A percentile compares a stretch with the other conserved stretches of the same genome.
Evolutionary conservation across 352 stramenopile genomes (phyloP).

Genomic region (Phytophthora parvispora): DNA sequence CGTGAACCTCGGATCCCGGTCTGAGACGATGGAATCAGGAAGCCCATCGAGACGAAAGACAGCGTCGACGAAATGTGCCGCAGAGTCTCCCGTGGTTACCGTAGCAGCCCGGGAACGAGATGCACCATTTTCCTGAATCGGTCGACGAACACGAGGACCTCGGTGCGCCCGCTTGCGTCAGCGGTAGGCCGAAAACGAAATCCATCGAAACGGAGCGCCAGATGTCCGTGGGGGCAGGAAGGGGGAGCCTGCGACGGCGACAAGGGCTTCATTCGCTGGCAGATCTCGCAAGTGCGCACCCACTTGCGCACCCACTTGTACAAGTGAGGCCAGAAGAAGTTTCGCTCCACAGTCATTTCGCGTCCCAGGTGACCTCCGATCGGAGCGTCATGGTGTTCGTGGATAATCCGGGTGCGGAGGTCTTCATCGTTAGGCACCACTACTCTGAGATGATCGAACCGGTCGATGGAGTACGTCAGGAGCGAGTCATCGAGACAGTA

Average conservation of each 20-base stretch:
- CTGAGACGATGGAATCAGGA: background rate
- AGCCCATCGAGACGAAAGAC: background rate
- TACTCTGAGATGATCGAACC: background rate
- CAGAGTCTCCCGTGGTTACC: background rate
- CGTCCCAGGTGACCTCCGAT: too few species aligned
- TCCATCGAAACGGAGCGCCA: background rate
- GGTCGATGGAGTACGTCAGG: too few species aligned
- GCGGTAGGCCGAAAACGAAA: background rate
- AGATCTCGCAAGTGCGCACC: background rate
- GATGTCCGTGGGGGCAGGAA: background rate
- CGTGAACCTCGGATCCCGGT: background rate
- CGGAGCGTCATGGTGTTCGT: too few species aligned
- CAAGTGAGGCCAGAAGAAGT: background rate
- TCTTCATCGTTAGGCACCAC: background rate
- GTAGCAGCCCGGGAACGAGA: background rate
- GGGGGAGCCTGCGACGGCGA: background rate
- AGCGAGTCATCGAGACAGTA: too few species aligned
- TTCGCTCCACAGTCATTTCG: background rate
- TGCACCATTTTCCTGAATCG: background rate
- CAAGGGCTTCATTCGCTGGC: background rate
- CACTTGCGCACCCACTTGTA: background rate
- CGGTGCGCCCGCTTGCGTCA: background rate
- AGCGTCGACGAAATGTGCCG: background rate
- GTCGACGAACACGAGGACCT: background rate
- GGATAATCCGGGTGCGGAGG: background rate